Conservation (phyloP, 257 asterid species). For the Jaltomata sinuosa region DNA sequence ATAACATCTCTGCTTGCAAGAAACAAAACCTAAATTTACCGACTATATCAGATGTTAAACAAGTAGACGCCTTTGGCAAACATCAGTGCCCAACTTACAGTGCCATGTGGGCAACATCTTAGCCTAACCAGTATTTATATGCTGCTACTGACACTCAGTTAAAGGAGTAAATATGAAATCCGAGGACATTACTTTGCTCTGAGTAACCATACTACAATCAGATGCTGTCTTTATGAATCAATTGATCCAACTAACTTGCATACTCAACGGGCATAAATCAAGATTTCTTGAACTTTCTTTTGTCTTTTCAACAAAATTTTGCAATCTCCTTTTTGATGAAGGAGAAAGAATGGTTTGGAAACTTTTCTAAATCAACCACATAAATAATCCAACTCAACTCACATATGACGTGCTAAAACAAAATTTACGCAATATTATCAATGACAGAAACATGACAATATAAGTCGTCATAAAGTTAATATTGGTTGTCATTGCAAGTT, state of each 20-base stretch:
- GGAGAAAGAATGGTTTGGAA: background rate
- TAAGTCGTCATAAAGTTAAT: background rate
- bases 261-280: background rate
- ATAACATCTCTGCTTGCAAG: background rate
- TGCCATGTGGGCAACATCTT: background rate
- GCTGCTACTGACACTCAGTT: background rate
- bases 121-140: background rate
- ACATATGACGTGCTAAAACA: background rate
- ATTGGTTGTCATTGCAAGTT: background rate
- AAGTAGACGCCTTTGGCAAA: background rate
- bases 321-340: background rate
- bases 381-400: background rate
- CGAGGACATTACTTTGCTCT: background rate
- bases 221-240: background rate
- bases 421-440: background rate
- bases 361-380: background rate
- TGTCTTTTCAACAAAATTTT: background rate
- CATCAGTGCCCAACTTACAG: background rate
- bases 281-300: background rate
- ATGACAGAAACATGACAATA: background rate
- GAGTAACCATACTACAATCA: background rate
- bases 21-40: background rate
- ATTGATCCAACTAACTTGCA: background rate
- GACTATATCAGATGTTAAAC: background rate
- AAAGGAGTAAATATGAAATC: background rate